Evolutionary conservation across 2,329 filamentous ascomycete genomes (phyloP).

Genomic region (Neobulgaria alba): DNA sequence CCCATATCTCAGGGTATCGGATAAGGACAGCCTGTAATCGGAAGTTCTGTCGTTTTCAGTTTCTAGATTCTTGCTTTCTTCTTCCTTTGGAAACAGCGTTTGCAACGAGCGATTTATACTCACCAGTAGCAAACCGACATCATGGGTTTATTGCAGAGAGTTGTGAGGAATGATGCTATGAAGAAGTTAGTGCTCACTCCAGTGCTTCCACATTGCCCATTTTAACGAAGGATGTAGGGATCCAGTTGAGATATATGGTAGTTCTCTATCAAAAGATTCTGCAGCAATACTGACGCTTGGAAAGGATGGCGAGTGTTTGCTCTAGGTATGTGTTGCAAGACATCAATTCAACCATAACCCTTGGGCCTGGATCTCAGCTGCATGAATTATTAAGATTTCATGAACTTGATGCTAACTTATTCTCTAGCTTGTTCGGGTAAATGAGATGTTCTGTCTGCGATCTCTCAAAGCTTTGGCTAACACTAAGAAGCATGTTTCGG

Average conservation of each 20-base stretch:
- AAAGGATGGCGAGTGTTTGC: constrained; percentile 55
- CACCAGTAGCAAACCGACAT: too few species aligned
- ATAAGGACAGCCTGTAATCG: too few species aligned
- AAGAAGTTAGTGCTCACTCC: constrained; percentile 32
- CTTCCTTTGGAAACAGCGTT: too few species aligned
- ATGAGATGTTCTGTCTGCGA: too few species aligned
- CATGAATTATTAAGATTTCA: too few species aligned
- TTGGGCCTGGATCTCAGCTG: too few species aligned
- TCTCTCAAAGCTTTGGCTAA: not conserved
- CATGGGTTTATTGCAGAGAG: constrained; percentile 24
- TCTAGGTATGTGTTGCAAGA: constrained; percentile 10
- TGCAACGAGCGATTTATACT: too few species aligned
- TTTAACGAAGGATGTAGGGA: constrained; percentile 11
- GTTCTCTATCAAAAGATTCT: not conserved
- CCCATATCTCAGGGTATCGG: too few species aligned
- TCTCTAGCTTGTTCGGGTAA: not conserved
- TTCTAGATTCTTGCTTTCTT: too few species aligned
- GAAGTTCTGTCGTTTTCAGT: too few species aligned
- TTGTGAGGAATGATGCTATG: constrained; percentile 58
- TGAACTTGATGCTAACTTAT: not conserved
- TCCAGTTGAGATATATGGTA: constrained; percentile 24
- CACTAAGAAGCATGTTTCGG: constrained; percentile 50
- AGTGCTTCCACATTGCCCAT: not conserved
- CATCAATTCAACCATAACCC: too few species aligned
- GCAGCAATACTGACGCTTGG: constrained; percentile 6